Evolutionary conservation across 306 rosid species (phyloP).

Genomic region (Carpinus viminea): DNA sequence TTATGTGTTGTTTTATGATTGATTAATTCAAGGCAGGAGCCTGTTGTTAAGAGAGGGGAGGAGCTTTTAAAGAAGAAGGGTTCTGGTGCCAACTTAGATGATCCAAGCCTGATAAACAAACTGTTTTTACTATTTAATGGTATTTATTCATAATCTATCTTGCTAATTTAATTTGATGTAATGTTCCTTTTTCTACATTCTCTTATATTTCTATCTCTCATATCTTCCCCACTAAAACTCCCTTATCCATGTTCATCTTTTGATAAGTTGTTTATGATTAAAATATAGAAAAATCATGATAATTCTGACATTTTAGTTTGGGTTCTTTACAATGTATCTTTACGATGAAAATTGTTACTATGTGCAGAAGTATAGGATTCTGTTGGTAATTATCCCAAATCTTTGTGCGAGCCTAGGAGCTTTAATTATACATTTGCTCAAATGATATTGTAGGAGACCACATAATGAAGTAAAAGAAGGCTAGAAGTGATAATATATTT

Average conservation of each 20-base stretch:
- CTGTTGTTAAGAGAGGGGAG: constrained; percentile 88
- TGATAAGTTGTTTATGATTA: background rate
- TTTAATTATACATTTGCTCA: background rate
- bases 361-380: background rate
- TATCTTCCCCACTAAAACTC: background rate
- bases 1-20: constrained; percentile 37
- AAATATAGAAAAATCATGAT: background rate
- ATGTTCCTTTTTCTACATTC: constrained; percentile 17
- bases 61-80: constrained; percentile 96
- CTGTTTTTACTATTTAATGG: constrained; percentile 82
- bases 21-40: constrained; percentile 81
- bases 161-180: constrained; percentile 6
- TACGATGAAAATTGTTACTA: background rate
- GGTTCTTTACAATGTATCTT: background rate
- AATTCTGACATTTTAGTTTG: background rate
- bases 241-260: background rate
- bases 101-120: constrained; percentile 66
- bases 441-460: constrained; percentile 1
- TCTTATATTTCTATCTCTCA: background rate
- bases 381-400: background rate
- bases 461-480: background rate
- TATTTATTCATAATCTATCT: constrained; percentile 37
- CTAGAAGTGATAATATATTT: background rate
- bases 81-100: constrained; percentile 74
- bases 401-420: background rate